Conservation (phyloP, 2,329 filamentous ascomycete species). For the Chalaropsis thielavioides region DNA sequence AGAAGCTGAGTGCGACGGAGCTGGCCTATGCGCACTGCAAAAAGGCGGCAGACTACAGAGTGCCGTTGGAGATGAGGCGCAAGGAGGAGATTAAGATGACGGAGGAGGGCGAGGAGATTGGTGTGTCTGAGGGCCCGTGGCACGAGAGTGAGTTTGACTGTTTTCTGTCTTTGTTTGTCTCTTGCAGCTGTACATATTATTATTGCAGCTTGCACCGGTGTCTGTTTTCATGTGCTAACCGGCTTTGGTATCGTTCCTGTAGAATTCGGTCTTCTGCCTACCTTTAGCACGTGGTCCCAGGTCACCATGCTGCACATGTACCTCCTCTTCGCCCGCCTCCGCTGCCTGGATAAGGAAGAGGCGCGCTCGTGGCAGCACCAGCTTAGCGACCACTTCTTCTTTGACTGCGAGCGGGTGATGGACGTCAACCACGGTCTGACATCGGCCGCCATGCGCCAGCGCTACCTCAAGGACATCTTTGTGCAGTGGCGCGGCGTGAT, state of each 20-base stretch:
- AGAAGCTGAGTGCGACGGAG: slow-evolving; percentile 67
- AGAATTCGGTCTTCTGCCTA: slow-evolving; percentile 69
- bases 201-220: background rate
- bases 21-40: slow-evolving; percentile 63
- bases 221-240: slow-evolving; percentile 5
- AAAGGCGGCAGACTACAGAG: slow-evolving; percentile 58
- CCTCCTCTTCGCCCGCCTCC: slow-evolving; percentile 68
- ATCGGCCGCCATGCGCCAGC: slow-evolving; percentile 44
- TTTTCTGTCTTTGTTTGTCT: background rate
- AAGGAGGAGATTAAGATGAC: slow-evolving; percentile 54
- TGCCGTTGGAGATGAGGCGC: slow-evolving; percentile 52
- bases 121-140: slow-evolving; percentile 63
- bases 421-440: slow-evolving; percentile 60
- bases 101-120: slow-evolving; percentile 68
- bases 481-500: slow-evolving; percentile 82
- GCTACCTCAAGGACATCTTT: slow-evolving; percentile 75
- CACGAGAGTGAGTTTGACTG: slow-evolving; percentile 50
- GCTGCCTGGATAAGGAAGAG: slow-evolving; percentile 56
- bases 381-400: slow-evolving; percentile 90
- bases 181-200: background rate
- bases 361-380: slow-evolving; percentile 74
- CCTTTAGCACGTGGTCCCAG: slow-evolving; percentile 92
- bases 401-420: slow-evolving; percentile 73
- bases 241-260: slow-evolving; percentile 10
- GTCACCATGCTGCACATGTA: slow-evolving; percentile 96